Evolutionary conservation across 23 red algal species (phyloP).

Genomic region (Gracilaria vermiculophylla): DNA sequence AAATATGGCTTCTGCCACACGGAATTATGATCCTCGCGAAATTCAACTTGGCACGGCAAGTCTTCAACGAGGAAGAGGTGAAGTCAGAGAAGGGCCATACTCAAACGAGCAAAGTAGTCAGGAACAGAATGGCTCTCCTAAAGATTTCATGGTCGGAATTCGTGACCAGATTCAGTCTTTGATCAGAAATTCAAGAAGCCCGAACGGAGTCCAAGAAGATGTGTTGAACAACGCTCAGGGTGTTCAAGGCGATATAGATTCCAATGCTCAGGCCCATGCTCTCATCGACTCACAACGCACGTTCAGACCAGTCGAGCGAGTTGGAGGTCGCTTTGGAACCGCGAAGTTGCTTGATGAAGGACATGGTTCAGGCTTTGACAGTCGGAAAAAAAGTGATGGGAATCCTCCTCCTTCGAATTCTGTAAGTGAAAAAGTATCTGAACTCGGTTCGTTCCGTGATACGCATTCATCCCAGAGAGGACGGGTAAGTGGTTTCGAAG

Average conservation of each 20-base stretch:
- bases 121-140: not conserved
- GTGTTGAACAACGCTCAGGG: not conserved
- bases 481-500: not conserved
- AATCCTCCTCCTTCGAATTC: not conserved
- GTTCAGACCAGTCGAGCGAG: not conserved
- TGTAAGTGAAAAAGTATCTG: not conserved
- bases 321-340: not conserved
- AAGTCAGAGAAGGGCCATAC: not conserved
- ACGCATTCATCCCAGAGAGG: not conserved
- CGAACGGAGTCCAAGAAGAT: not conserved
- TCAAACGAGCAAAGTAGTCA: not conserved
- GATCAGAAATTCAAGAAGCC: not conserved
- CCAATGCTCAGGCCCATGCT: not conserved
- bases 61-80: not conserved
- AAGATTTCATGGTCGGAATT: not conserved
- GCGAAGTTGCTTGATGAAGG: not conserved
- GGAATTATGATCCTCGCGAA: not conserved
- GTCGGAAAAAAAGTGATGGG: not conserved
- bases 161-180: not conserved
- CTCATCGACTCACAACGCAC: not conserved
- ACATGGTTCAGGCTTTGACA: not conserved
- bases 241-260: not conserved
- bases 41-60: not conserved
- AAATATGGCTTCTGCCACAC: not conserved
- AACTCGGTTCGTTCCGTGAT: not conserved